Evolutionary conservation across 2,329 filamentous ascomycete genomes (phyloP), one percentile per base, ranked within the genome.

Genomic region (Penicillium crustosum): DNA sequence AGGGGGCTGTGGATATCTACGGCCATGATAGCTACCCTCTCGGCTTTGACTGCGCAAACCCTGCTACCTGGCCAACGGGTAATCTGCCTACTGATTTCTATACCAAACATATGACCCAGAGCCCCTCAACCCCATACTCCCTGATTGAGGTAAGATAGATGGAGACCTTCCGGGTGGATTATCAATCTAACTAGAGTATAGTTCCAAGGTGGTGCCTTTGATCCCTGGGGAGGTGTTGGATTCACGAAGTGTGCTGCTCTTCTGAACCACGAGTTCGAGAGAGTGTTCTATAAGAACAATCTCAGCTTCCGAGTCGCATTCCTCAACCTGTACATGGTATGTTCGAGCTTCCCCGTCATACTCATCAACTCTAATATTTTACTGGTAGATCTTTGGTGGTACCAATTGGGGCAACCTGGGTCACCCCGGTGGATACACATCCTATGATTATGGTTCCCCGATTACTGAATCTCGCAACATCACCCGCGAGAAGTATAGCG

Each of bases 371-470:
- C 33, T 36, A 6, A 13, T 39, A 36, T 61, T 13, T 57, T 17
- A 13, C 13, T 33, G 0, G 35, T 17, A 84, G 83, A 86, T 83
- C 0, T 90, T 82, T 63, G 90, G 90, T 15, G 90, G 90, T 6
- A 93, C 90, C 0, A 94, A 93, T 69, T 93, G 90, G 90, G 90
- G 90, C 0, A 93, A 91, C 61, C 73, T 91, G 5, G 88, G 89
- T 0, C 85, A 91, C 63, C 81, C 87, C 10, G 86, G 85, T 12
- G 85, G 82, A 3, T 87, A 87, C 59, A 86, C 83, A 0, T 82
- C 79, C 4, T 87, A 87, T 66, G 84, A 87, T 65, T 87, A 86
- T 64, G 82, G 83, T 6, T 79, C 85, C 5, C 77, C 81, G 7
- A 90, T 93, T 52, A 81, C 82, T 1, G 90, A 94, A 68, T 86